Conservation (phyloP, 495 filamentous ascomycete species). For the Podospora comata region DNA sequence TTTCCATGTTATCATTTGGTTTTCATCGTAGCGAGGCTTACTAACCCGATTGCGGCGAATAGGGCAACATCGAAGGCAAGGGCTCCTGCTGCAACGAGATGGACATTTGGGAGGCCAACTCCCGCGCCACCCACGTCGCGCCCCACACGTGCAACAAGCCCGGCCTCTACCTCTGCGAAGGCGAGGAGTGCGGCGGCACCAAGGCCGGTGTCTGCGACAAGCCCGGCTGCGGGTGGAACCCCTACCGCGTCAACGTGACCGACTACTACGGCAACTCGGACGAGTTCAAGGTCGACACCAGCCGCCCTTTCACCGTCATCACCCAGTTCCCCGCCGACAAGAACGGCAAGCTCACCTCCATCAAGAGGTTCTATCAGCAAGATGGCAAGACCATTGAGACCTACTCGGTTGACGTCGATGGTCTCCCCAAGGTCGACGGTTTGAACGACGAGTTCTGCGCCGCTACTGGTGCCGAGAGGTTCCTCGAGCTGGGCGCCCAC, state of each 20-base stretch:
- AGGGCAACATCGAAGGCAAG: conserved; percentile 49
- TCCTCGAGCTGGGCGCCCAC: conserved; percentile 56
- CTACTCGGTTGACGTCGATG: conserved; percentile 16
- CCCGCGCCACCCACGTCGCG: conserved; percentile 50
- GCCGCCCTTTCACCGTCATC: conserved; percentile 59
- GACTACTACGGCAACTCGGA: conserved; percentile 49
- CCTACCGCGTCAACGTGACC: conserved; percentile 55
- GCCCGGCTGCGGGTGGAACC: conserved; percentile 64
- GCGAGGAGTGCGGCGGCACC: conserved; percentile 42
- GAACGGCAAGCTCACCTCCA: conserved; percentile 49
- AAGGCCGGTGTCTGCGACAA: conserved; percentile 60
- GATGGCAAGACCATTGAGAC: conserved; percentile 46
- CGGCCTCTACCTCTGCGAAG: conserved; percentile 49
- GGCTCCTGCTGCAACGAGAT: conserved; percentile 63
- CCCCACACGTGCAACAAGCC: conserved; percentile 57
- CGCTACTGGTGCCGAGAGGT: conserved; percentile 47
- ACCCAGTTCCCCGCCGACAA: conserved; percentile 64
- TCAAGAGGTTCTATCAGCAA: conserved; percentile 62
- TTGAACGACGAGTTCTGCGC: conserved; percentile 60
- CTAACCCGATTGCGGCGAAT: conserved; percentile 1
- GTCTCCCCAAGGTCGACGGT: conserved; percentile 35
- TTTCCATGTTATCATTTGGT: background rate
- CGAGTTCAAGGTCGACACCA: conserved; percentile 29
- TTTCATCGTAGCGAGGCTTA: background rate
- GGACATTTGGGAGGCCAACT: conserved; percentile 67